Conservation (phyloP, 2,329 filamentous ascomycete species). For the Thyridium curvatum region DNA sequence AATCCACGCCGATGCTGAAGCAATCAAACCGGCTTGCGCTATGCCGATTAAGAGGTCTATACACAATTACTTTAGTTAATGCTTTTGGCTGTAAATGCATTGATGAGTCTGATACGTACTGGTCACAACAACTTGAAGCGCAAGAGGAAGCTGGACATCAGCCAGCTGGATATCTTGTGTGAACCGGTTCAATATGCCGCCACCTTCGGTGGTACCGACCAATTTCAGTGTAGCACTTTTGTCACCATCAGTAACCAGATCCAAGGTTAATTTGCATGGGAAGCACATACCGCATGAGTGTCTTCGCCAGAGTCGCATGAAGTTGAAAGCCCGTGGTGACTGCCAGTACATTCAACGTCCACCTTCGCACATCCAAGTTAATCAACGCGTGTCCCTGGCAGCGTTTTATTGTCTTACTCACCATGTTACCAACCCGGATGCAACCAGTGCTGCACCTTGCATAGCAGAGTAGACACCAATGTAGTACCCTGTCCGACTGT, state of each 20-base stretch:
- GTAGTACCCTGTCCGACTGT: conserved; percentile 1
- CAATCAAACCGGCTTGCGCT: conserved; percentile 38
- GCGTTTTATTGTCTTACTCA: too few relatives aligned
- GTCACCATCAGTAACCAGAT: too few relatives aligned
- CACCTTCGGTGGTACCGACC: conserved; percentile 9
- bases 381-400: too few relatives aligned
- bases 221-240: conserved; percentile 5
- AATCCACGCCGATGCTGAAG: conserved; percentile 34
- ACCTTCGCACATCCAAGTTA: neutral
- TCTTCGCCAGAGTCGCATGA: conserved; percentile 1
- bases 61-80: too few relatives aligned
- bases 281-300: neutral
- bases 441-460: conserved; percentile 1
- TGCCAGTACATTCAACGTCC: neutral
- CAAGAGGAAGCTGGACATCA: conserved; percentile 4
- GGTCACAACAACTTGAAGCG: conserved; percentile 10
- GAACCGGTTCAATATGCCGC: conserved; percentile 23
- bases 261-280: too few relatives aligned
- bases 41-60: conserved; percentile 16
- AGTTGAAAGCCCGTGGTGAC: conserved; percentile 1
- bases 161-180: conserved; percentile 17
- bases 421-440: conserved; percentile 2
- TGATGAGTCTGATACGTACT: conserved; percentile 1
- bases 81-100: too few relatives aligned
- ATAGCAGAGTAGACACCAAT: conserved; percentile 3